Evolutionary conservation across 2,329 filamentous ascomycete genomes (phyloP).

Genomic region (Davidsoniella australis): DNA sequence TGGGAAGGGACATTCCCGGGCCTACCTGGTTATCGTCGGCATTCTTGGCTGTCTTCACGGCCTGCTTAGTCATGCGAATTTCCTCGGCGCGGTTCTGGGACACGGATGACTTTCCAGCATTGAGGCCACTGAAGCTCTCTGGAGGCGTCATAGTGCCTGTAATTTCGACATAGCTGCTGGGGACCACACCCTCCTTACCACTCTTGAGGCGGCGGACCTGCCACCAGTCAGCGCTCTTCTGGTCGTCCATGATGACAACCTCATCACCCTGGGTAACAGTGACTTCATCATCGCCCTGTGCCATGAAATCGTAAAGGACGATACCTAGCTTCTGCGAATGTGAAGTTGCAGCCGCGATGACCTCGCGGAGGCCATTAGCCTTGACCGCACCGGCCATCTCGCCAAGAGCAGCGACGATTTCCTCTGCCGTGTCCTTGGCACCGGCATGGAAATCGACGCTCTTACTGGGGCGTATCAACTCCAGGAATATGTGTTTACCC

Average conservation of each 20-base stretch:
- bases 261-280: slow-evolving; percentile 82
- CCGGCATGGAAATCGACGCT: slow-evolving; percentile 94
- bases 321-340: slow-evolving; percentile 61
- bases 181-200: slow-evolving; percentile 87
- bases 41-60: slow-evolving; percentile 36
- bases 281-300: slow-evolving; percentile 90
- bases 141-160: slow-evolving; percentile 46
- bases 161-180: slow-evolving; percentile 88
- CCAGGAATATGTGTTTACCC: slow-evolving; percentile 93
- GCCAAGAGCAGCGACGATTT: slow-evolving; percentile 75
- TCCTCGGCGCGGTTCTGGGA: slow-evolving; percentile 70
- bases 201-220: slow-evolving; percentile 81
- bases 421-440: slow-evolving; percentile 87
- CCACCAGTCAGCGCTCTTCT: slow-evolving; percentile 96
- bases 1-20: slow-evolving; percentile 56
- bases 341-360: slow-evolving; percentile 63
- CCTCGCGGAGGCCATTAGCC: slow-evolving; percentile 70
- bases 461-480: slow-evolving; percentile 80
- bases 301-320: slow-evolving; percentile 89
- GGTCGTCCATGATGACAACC: slow-evolving; percentile 75
- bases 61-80: slow-evolving; percentile 66
- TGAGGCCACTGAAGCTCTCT: slow-evolving; percentile 32
- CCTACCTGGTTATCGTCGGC: slow-evolving; percentile 46
- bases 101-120: slow-evolving; percentile 43
- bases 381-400: slow-evolving; percentile 75